These are phyloP conservation scores for Ascochyta pisi DNA, from an alignment of 2,329 filamentous ascomycete genomes.

Conservation along the genomic window DNA sequence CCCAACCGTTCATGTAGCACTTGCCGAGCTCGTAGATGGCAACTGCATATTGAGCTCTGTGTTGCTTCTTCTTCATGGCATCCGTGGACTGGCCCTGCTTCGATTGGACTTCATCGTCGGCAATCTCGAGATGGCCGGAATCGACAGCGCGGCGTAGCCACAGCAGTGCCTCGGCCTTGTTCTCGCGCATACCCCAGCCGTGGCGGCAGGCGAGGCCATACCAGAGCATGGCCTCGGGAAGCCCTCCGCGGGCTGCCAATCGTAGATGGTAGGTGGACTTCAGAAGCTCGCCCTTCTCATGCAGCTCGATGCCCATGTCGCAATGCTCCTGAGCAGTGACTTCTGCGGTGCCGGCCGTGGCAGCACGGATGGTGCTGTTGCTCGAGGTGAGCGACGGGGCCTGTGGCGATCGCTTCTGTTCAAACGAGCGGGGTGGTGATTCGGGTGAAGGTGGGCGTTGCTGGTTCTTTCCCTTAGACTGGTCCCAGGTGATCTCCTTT, in stretches of 20 bases:
- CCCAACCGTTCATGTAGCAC: constrained; percentile 98
- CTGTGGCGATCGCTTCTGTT: constrained; percentile 31
- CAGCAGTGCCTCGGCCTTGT: constrained; percentile 85
- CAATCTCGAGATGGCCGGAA: constrained; percentile 79
- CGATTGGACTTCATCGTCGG: constrained; percentile 75
- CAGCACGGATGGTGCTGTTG: constrained; percentile 55
- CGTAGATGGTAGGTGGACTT: constrained; percentile 97
- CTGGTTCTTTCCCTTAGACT: constrained; percentile 41
- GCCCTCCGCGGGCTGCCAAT: constrained; percentile 81
- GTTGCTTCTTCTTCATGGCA: constrained; percentile 75
- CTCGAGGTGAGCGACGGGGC: constrained; percentile 50
- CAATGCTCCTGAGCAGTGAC: constrained; percentile 88
- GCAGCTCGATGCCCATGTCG: constrained; percentile 85
- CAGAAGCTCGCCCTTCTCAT: constrained; percentile 84
- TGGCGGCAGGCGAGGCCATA: constrained; percentile 95
- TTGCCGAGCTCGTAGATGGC: constrained; percentile 97
- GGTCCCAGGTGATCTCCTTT: constrained; percentile 68
- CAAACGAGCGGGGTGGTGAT: constrained; percentile 49
- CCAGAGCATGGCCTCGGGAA: constrained; percentile 93
- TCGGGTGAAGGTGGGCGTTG: constrained; percentile 48
- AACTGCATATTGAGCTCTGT: constrained; percentile 90
- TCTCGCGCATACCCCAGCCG: constrained; percentile 96
- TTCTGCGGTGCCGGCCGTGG: constrained; percentile 58
- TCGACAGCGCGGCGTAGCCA: constrained; percentile 95
- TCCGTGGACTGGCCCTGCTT: constrained; percentile 69